These are phyloP conservation scores for Cytospora mali DNA, from an alignment of 2,329 filamentous ascomycete genomes.

Conservation along the genomic window DNA sequence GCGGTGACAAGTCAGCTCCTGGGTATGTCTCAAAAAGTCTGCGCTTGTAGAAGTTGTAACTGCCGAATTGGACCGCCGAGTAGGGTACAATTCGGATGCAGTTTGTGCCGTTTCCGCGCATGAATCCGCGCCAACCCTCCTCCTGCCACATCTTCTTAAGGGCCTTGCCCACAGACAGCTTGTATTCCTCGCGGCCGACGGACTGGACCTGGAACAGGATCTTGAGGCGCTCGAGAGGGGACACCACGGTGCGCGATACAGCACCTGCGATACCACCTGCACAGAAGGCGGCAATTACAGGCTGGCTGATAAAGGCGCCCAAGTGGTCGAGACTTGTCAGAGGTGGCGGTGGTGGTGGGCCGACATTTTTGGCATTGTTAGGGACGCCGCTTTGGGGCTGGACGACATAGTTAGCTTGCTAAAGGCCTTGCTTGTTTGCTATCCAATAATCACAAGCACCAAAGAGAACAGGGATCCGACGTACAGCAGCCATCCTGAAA, in stretches of 20 bases:
- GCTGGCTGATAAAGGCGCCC: constrained; percentile 68
- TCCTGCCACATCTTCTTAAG: constrained; percentile 94
- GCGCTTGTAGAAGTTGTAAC: constrained; percentile 95
- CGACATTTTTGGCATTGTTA: constrained; percentile 4
- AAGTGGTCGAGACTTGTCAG: constrained; percentile 40
- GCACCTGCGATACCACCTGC: constrained; percentile 93
- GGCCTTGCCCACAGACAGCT: constrained; percentile 85
- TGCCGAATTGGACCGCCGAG: constrained; percentile 96
- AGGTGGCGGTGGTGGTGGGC: constrained; percentile 30
- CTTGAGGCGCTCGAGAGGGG: constrained; percentile 91
- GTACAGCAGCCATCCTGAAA: constrained; percentile 43
- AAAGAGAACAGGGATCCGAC: constrained; percentile 30
- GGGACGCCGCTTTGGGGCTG: constrained; percentile 23
- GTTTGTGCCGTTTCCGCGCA: constrained; percentile 97
- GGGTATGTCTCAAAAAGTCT: constrained; percentile 78
- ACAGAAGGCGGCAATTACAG: constrained; percentile 87
- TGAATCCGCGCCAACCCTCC: constrained; percentile 95
- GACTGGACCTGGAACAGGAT: constrained; percentile 98
- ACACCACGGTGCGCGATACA: constrained; percentile 96
- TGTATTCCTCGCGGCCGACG: constrained; percentile 87
- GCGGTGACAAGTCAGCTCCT: constrained; percentile 71
- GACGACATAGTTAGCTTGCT: constrained; percentile 19
- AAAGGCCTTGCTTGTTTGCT: constrained; percentile 1
- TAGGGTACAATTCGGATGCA: constrained; percentile 98
- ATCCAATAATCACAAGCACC: background rate